Conservation (phyloP, 1,284 basidiomycete species). For the Papiliotrema laurentii region DNA sequence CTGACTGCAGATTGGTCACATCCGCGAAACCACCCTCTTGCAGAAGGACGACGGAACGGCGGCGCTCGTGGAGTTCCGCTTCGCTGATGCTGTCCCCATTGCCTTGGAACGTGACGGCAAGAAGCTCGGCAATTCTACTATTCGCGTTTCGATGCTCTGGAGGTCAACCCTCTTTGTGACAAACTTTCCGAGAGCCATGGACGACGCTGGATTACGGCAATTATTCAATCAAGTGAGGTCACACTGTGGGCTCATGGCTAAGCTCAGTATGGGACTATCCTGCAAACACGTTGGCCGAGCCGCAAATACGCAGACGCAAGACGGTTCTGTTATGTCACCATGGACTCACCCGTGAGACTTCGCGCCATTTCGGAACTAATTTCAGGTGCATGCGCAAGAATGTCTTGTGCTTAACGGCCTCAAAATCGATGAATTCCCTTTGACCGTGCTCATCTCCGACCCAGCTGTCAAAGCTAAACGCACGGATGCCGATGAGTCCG, state of each 20-base stretch:
- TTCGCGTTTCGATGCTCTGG: constrained; percentile 85
- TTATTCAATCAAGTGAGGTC: constrained; percentile 68
- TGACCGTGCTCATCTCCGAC: constrained; percentile 85
- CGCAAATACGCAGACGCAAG: constrained; percentile 87
- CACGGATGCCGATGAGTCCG: constrained; percentile 75
- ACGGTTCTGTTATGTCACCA: constrained; percentile 94
- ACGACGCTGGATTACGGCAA: constrained; percentile 69
- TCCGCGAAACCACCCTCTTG: constrained; percentile 64
- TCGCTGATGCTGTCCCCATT: constrained; percentile 63
- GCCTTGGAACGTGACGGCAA: constrained; percentile 94
- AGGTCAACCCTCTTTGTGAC: constrained; percentile 93
- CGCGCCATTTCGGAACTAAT: constrained; percentile 2
- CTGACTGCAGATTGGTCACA: constrained; percentile 65
- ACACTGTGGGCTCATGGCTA: neutral
- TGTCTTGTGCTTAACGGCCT: constrained; percentile 72
- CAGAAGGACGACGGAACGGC: constrained; percentile 28
- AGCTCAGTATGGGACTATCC: constrained; percentile 74
- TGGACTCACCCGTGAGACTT: constrained; percentile 66
- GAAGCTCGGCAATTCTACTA: constrained; percentile 64
- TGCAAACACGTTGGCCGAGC: constrained; percentile 96
- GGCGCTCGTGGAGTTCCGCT: constrained; percentile 47
- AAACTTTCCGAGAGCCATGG: constrained; percentile 84
- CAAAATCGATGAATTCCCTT: constrained; percentile 57
- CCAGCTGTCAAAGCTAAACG: constrained; percentile 82
- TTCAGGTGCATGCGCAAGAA: constrained; percentile 66